These are phyloP conservation scores for Anthostomella pinea DNA, from an alignment of 2,329 filamentous ascomycete species.

Conservation along the genomic window DNA sequence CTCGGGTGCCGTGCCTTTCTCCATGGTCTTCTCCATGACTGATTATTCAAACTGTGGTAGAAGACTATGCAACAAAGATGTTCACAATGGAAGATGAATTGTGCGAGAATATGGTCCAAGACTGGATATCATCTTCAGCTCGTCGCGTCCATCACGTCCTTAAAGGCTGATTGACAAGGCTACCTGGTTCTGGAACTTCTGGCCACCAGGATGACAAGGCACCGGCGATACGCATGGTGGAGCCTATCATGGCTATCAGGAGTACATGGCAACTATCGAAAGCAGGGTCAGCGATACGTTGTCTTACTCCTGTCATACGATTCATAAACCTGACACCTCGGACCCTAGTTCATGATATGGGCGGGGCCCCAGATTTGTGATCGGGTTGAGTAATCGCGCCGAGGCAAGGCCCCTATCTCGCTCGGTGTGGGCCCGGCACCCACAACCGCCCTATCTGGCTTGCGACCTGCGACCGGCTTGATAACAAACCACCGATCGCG, in stretches of 20 bases:
- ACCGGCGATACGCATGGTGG: not conserved
- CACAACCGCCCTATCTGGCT: not conserved
- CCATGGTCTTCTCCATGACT: slow-evolving; percentile 2
- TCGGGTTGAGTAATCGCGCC: slow-evolving; percentile 5
- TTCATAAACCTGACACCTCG: too few relatives aligned
- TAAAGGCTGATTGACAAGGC: not conserved
- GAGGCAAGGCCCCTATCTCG: too few relatives aligned
- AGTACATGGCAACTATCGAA: not conserved
- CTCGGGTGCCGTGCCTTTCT: not conserved
- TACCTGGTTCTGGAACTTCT: not conserved
- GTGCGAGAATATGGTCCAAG: not conserved
- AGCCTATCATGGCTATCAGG: slow-evolving; percentile 2
- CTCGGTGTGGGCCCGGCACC: too few relatives aligned
- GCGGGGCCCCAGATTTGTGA: slow-evolving; percentile 2
- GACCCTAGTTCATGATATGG: too few relatives aligned
- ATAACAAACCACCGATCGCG: slow-evolving; percentile 2
- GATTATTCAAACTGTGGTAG: not conserved
- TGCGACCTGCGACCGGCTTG: not conserved
- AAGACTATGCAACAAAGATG: not conserved
- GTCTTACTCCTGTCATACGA: not conserved
- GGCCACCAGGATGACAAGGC: not conserved
- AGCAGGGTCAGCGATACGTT: too few relatives aligned
- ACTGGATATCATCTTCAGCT: not conserved
- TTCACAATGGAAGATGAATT: not conserved
- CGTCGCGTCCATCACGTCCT: not conserved